A percentile compares a stretch with the other conserved stretches of the same genome.
Conservation (phyloP, 495 filamentous ascomycete species). For the Aspergillus coremiiformis region DNA sequence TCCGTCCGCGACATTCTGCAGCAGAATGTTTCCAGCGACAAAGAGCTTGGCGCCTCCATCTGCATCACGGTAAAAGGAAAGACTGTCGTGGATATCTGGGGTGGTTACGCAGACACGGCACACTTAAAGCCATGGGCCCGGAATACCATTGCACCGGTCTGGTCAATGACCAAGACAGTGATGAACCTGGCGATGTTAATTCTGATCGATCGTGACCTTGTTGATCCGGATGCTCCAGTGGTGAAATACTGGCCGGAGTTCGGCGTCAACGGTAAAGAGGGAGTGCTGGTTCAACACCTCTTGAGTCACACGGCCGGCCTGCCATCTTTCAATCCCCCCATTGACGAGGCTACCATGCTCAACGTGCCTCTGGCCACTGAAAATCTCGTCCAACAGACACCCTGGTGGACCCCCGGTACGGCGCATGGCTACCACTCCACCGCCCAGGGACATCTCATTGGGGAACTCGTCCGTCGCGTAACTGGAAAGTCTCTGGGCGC, state of each 20-base stretch:
- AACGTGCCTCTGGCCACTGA: slow-evolving; percentile 22
- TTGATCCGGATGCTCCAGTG: slow-evolving; percentile 32
- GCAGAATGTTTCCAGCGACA: slow-evolving; percentile 18
- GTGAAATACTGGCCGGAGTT: slow-evolving; percentile 44
- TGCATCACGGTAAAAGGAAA: slow-evolving; percentile 36
- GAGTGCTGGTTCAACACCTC: slow-evolving; percentile 34
- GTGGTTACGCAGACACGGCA: slow-evolving; percentile 27
- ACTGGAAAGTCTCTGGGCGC: slow-evolving; percentile 31
- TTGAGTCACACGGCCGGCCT: slow-evolving; percentile 35
- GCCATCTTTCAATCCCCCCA: slow-evolving; percentile 27
- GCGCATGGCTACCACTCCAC: slow-evolving; percentile 32
- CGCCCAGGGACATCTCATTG: slow-evolving; percentile 34
- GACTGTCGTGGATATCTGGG: slow-evolving; percentile 42
- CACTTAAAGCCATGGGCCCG: slow-evolving; percentile 28
- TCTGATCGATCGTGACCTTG: slow-evolving; percentile 33
- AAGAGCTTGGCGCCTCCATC: slow-evolving; percentile 38
- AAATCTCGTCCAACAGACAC: slow-evolving; percentile 30
- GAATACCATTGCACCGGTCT: slow-evolving; percentile 35
- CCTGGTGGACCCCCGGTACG: slow-evolving; percentile 40
- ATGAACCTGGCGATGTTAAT: slow-evolving; percentile 29
- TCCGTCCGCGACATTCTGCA: slow-evolving; percentile 26
- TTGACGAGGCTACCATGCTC: slow-evolving; percentile 23
- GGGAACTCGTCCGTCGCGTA: slow-evolving; percentile 31
- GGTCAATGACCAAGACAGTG: slow-evolving; percentile 37
- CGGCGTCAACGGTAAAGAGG: slow-evolving; percentile 32